Conservation (phyloP, 73 alveolate genomes). For the Effrenium voratum region DNA sequence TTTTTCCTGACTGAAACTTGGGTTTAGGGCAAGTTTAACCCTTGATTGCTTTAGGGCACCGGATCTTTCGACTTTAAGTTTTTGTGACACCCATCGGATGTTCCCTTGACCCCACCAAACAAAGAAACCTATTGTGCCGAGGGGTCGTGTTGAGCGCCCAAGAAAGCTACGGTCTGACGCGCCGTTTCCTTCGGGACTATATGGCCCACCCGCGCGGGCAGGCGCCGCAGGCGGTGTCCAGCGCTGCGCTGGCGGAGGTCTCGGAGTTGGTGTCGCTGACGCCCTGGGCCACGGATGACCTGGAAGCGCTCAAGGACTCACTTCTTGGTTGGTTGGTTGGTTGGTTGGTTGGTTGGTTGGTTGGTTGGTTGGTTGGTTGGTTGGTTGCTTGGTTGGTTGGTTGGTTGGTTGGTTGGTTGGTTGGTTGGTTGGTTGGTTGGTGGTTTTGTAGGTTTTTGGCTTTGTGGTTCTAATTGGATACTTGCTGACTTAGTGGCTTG, state of each 20-base stretch:
- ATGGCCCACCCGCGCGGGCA: no score
- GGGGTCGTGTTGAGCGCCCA: no score
- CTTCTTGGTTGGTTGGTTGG: slow-evolving; percentile 44
- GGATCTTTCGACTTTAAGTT: no score
- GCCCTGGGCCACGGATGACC: slow-evolving; percentile 87
- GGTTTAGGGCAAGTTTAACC: no score
- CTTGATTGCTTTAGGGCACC: no score
- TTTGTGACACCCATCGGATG: no score
- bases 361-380: slow-evolving; percentile 58
- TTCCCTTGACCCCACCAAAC: no score
- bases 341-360: slow-evolving; percentile 58
- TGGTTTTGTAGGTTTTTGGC: slow-evolving; percentile 12
- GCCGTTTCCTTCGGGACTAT: no score
- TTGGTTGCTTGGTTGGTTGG: slow-evolving; percentile 54
- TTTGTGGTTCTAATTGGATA: not conserved
- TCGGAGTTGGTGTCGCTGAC: slow-evolving; percentile 61
- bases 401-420: slow-evolving; percentile 50
- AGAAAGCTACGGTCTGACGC: no score
- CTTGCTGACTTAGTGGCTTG: slow-evolving; percentile 15
- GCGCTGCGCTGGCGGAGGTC: not conserved
- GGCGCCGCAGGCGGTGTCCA: not conserved
- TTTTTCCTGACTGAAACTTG: no score
- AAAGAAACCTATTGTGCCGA: no score
- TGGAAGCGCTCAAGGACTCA: not conserved
- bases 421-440: slow-evolving; percentile 50